Base-by-base conservation (phyloP, 225 moss, liverwort and hornwort species). In the Antitrichia curtipendula region DNA sequence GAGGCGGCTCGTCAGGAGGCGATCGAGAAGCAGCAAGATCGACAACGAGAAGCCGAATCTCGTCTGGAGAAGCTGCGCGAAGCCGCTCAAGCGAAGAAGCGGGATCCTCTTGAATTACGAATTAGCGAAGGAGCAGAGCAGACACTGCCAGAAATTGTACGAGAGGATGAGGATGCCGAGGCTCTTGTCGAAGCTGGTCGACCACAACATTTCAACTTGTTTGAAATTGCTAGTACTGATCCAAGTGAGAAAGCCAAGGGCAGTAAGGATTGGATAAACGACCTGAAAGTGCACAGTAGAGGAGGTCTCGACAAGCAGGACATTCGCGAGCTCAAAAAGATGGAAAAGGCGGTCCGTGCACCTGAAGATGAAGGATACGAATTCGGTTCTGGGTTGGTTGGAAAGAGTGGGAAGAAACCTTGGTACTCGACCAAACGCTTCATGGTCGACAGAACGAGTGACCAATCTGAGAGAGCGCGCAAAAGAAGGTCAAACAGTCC, bases 1-100 rank as follows among this genome's bases (percentile, higher is more conserved):
- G 95, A 88, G 90, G 99, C 97, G 21, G 97, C 97, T 7, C 91
- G 93, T 36, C 90, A 95, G 92, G 99, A 97, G 85, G 95, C 92
- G 54, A 77, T 93, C 19, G 90, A 93, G 87, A 93, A 88, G 88
- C 93, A 96, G 86, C 95, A 95, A 82, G 94, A 90, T 6, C 92
- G 95, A 82, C 95, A 95, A 78, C 95, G 91, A 68, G 99, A 96
- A 75, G 94, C 96, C 41, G 97, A 99, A 76, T 93, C 94, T 86
- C 96, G 96, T 66, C 90, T 98, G 78, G 96, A 95, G 87, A 91
- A 89, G 91, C 86, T 98, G 77, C 95, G 98, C n/a, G 94, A 94
- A 87, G 91, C 80, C 18, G 90, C 94, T 18, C 93, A 94, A 62
- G 90, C 93, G 43, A 96, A 95, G 88, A 93, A 89, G 72, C 82